Percentiles rank a stretch among this genome's conserved stretches.
Evolutionary conservation across 139 green algal genomes (phyloP).

Genomic region (Ostreobium quekettii): DNA sequence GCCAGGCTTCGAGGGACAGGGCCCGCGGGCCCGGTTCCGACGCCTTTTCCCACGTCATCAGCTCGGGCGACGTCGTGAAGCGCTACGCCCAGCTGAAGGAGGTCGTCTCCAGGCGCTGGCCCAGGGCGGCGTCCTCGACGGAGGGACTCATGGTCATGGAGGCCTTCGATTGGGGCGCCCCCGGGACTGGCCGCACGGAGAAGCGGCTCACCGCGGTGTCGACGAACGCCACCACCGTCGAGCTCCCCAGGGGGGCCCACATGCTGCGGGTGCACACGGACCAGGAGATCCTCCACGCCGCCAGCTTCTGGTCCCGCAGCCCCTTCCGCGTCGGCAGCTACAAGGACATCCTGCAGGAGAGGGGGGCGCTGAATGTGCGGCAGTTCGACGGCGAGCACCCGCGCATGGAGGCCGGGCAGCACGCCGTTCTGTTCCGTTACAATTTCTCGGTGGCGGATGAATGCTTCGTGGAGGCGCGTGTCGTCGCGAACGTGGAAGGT

Average conservation of each 20-base stretch:
- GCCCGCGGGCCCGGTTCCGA: neutral
- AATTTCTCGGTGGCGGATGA: neutral
- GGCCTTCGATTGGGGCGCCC: constrained; percentile 25
- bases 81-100: neutral
- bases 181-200: constrained; percentile 23
- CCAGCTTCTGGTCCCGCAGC: constrained; percentile 26
- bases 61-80: neutral
- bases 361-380: neutral
- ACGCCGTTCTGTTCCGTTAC: neutral
- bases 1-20: neutral
- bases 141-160: constrained; percentile 31
- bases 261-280: constrained; percentile 35
- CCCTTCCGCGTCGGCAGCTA: neutral
- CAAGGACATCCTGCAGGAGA: neutral
- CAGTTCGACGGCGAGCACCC: neutral
- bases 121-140: neutral
- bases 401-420: neutral
- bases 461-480: neutral
- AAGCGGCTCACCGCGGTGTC: constrained; percentile 33
- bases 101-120: neutral
- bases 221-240: constrained; percentile 24
- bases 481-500: neutral
- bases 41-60: neutral
- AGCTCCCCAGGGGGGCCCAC: constrained; percentile 49
- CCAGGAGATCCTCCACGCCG: constrained; percentile 29